phyloP scores from a whole-genome alignment of 768 basidiomycete genomes.

The Pleurotus tuber-regium region DNA sequence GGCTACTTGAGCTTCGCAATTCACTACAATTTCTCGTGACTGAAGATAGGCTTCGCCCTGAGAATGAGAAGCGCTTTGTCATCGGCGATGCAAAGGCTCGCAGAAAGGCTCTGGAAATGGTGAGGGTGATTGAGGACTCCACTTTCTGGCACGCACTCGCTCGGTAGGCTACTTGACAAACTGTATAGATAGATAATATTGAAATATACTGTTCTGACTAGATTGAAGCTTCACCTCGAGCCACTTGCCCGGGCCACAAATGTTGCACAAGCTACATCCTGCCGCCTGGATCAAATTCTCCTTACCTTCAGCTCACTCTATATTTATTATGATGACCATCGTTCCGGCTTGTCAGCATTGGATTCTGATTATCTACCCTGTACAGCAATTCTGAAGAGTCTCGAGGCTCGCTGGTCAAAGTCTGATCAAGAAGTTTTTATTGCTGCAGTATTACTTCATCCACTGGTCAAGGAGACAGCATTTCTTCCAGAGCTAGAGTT shows the following conservation, averaged over 20 bases:
- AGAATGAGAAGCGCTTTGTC: not conserved
- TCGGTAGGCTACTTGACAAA: too few species aligned
- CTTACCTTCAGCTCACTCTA: conserved; percentile 9
- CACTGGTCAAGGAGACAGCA: conserved; percentile 16
- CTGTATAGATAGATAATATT: conserved; percentile 10
- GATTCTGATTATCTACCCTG: too few species aligned
- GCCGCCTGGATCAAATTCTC: conserved; percentile 12
- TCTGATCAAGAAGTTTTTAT: conserved; percentile 30
- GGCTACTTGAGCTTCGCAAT: conserved; percentile 22
- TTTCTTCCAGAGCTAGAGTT: conserved; percentile 14
- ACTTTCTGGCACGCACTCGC: conserved; percentile 29
- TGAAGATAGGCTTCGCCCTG: conserved; percentile 3
- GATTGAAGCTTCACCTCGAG: conserved; percentile 17
- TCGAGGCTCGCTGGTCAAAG: conserved; percentile 26
- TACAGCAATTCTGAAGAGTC: conserved; percentile 12
- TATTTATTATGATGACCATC: conserved; percentile 7
- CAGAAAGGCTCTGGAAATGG: conserved; percentile 21
- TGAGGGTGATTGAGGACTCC: conserved; percentile 23
- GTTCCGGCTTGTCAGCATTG: not conserved
- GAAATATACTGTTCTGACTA: conserved; percentile 7
- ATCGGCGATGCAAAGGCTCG: conserved; percentile 12
- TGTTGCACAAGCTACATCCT: conserved; percentile 12
- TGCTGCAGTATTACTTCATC: conserved; percentile 26
- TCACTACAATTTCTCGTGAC: conserved; percentile 15
- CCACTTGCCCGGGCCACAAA: conserved; percentile 20